phyloP scores from a whole-genome alignment of 1,284 basidiomycete genomes.

The Tylopilus sp. region DNA sequence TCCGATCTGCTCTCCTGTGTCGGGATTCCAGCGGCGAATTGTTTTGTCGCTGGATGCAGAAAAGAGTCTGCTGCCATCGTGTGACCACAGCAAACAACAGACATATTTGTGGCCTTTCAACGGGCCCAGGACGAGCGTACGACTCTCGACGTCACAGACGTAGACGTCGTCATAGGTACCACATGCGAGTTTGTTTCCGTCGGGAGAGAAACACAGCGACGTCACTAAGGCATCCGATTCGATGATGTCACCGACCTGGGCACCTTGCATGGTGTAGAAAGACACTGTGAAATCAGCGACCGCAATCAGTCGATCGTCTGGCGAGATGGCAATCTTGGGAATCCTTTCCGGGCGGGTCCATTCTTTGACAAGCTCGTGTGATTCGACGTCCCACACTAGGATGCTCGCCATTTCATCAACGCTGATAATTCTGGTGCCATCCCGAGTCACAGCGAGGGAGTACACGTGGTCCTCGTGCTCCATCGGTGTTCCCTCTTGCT shows the following conservation, averaged over 20 bases:
- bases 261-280: not conserved
- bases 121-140: not conserved
- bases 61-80: not conserved
- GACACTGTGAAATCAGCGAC: not conserved
- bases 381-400: no score
- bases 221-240: not conserved
- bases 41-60: not conserved
- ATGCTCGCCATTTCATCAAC: no score
- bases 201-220: not conserved
- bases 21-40: constrained; percentile 6
- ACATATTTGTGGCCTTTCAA: not conserved
- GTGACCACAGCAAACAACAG: not conserved
- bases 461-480: no score
- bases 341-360: no score
- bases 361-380: no score
- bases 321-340: no score
- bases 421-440: no score
- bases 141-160: not conserved
- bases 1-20: not conserved
- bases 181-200: constrained; percentile 2
- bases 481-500: no score
- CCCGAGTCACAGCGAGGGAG: no score
- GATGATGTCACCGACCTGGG: not conserved
- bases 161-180: not conserved
- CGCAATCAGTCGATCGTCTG: not conserved